phyloP scores from a whole-genome alignment of 139 green algal genomes.

The Chlamydomonas schloesseri region DNA sequence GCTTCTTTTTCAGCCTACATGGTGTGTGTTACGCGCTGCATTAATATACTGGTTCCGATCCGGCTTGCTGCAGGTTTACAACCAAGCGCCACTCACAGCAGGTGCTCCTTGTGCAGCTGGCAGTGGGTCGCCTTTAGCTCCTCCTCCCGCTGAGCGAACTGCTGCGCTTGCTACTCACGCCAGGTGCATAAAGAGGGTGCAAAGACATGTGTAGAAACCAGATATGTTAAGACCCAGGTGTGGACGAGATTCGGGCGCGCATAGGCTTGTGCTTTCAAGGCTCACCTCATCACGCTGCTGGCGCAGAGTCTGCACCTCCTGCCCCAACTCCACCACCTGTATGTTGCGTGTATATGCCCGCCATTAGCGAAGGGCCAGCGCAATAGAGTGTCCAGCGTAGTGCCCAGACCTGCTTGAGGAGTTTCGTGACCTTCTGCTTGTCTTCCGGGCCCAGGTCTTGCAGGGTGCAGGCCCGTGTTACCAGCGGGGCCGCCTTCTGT shows the following conservation, averaged over 20 bases:
- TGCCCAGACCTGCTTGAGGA: slow-evolving; percentile 65
- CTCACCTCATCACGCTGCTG: slow-evolving; percentile 33
- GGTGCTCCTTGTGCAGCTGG: background rate
- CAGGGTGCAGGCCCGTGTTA: slow-evolving; percentile 44
- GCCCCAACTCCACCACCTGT: slow-evolving; percentile 66
- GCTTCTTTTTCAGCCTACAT: slow-evolving; percentile 66
- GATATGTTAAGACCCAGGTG: no score
- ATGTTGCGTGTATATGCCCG: no score
- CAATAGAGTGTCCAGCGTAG: no score
- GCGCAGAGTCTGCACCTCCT: slow-evolving; percentile 50
- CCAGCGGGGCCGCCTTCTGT: no score
- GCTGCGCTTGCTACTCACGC: background rate
- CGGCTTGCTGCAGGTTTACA: background rate
- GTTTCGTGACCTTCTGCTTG: slow-evolving; percentile 66
- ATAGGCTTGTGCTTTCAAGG: no score
- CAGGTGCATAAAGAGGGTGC: no score
- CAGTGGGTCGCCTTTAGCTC: slow-evolving; percentile 2
- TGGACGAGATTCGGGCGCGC: no score
- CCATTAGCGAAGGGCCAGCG: no score
- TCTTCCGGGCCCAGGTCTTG: slow-evolving; percentile 67
- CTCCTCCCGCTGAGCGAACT: background rate
- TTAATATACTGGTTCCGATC: no score
- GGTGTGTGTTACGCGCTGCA: no score
- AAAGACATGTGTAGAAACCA: no score
- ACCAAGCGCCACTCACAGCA: background rate